Conservation (phyloP, 1,284 basidiomycete genomes). For the Trichosporon asahii region DNA sequence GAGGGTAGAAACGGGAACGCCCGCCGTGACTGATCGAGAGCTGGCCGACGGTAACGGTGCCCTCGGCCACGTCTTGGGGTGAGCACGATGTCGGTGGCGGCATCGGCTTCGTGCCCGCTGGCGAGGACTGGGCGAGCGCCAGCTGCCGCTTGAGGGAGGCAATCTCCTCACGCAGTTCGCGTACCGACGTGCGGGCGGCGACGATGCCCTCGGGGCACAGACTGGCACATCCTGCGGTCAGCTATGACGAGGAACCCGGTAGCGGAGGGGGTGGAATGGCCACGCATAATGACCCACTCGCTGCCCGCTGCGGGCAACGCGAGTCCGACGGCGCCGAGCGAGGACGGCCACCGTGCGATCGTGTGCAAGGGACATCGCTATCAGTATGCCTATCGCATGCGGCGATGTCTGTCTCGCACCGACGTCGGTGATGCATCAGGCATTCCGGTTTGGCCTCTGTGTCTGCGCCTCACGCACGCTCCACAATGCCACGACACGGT, state of each 20-base stretch:
- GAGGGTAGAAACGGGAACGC: neutral
- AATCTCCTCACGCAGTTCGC: constrained; percentile 6
- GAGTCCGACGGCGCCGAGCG: neutral
- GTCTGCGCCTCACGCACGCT: no score
- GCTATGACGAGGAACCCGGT: neutral
- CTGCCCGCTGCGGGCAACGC: neutral
- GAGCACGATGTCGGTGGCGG: neutral
- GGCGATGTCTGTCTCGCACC: neutral
- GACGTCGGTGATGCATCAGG: neutral
- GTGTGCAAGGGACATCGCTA: neutral
- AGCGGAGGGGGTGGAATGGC: neutral
- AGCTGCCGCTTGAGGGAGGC: neutral
- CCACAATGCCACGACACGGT: no score
- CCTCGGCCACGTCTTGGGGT: neutral
- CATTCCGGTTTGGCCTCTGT: no score
- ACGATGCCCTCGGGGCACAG: constrained; percentile 8
- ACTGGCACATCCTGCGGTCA: neutral
- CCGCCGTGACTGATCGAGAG: neutral
- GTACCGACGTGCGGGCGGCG: neutral
- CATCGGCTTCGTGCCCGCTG: neutral
- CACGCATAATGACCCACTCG: no score
- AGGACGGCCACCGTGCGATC: no score
- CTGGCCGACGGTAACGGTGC: neutral
- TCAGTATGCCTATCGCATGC: neutral
- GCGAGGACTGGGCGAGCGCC: neutral